Conservation (phyloP, 768 basidiomycete genomes). For the Hydnomerulius pinastri region DNA sequence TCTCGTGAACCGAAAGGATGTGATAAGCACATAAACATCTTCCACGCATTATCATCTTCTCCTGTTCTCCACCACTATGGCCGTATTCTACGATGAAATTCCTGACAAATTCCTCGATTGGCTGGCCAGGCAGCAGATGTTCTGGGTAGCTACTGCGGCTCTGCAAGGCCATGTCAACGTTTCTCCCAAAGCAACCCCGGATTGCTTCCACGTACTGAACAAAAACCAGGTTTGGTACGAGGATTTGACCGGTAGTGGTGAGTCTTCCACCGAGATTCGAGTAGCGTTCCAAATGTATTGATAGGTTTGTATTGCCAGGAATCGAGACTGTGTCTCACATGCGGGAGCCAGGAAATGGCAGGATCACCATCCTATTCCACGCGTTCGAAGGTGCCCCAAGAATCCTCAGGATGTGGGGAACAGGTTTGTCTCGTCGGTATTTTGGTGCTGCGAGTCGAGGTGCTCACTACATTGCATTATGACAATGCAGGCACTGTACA, state of each 20-base stretch:
- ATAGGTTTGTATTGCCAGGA: constrained; percentile 33
- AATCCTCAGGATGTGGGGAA: constrained; percentile 62
- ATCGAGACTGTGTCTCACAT: constrained; percentile 62
- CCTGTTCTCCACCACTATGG: constrained; percentile 54
- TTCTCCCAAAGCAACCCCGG: constrained; percentile 63
- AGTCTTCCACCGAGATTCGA: constrained; percentile 15
- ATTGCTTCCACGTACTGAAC: constrained; percentile 60
- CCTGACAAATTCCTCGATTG: constrained; percentile 54
- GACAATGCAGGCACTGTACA: constrained; percentile 49
- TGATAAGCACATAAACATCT: too few species aligned
- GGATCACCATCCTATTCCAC: constrained; percentile 62
- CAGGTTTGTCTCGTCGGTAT: constrained; percentile 36
- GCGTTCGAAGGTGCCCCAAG: constrained; percentile 62
- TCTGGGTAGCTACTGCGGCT: constrained; percentile 73
- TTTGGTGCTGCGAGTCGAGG: background rate
- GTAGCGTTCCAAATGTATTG: background rate
- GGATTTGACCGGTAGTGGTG: constrained; percentile 71
- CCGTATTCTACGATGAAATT: constrained; percentile 56
- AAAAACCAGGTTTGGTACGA: constrained; percentile 69
- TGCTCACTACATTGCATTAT: background rate
- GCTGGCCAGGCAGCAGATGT: constrained; percentile 64
- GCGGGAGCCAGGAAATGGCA: constrained; percentile 54
- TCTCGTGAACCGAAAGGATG: too few species aligned
- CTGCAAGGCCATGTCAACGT: constrained; percentile 68
- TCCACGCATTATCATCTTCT: too few species aligned